Percentiles rank a stretch among this genome's conserved stretches.
These are phyloP conservation scores for Flaveria ramosissima DNA, from an alignment of 129 eudicot species.

Conservation along the genomic window DNA sequence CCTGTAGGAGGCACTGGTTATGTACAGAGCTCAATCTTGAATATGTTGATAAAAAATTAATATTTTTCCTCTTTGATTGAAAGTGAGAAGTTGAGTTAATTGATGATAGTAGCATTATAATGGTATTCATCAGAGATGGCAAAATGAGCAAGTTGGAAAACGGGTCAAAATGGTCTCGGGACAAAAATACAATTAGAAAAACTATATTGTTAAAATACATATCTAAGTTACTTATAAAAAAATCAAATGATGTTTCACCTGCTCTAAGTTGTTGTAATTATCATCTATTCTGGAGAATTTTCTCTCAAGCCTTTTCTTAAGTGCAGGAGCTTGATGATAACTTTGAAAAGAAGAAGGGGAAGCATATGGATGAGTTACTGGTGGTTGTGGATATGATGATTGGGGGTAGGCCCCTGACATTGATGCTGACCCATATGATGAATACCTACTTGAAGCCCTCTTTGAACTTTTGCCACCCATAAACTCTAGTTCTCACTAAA, in stretches of 20 bases:
- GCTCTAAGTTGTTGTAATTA: constrained; percentile 60
- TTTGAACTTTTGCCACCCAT: constrained; percentile 84
- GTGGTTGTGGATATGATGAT: constrained; percentile 48
- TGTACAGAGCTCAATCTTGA: constrained; percentile 8
- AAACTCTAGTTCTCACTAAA: constrained; percentile 27
- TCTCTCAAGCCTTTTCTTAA: constrained; percentile 58
- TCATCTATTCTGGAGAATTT: constrained; percentile 78
- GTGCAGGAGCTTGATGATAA: constrained; percentile 45
- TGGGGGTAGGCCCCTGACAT: constrained; percentile 50
- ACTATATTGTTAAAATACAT: not conserved
- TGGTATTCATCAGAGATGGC: not conserved
- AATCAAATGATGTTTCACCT: constrained; percentile 46
- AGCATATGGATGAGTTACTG: constrained; percentile 45
- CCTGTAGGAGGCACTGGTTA: not conserved
- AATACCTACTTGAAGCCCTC: constrained; percentile 56
- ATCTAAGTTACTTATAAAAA: not conserved
- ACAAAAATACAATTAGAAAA: not conserved
- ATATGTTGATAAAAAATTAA: not conserved
- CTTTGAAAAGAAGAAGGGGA: constrained; percentile 49
- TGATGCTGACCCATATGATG: constrained; percentile 65
- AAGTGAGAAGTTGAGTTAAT: not conserved
- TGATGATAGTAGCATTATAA: not conserved
- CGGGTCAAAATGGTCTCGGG: not conserved
- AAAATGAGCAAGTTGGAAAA: not conserved
- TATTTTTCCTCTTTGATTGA: not conserved